These are phyloP conservation scores for Osmanthus fragrans DNA, from an alignment of 257 asterid species.

Conservation along the genomic window DNA sequence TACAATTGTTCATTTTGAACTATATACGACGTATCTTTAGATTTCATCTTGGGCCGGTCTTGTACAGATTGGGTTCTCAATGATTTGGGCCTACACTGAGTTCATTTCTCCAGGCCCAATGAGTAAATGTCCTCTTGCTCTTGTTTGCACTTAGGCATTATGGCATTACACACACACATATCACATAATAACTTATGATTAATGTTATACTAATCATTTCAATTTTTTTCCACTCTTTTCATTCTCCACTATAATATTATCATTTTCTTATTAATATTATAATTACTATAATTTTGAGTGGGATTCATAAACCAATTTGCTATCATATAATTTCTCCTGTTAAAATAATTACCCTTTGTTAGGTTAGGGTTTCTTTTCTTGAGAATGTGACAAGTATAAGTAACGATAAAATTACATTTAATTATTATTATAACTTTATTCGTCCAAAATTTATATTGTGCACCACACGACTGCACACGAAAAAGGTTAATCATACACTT, in stretches of 20 bases:
- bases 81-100: background rate
- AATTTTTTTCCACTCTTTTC: constrained; percentile 6
- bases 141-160: constrained; percentile 11
- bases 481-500: constrained; percentile 24
- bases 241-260: constrained; percentile 9
- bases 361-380: constrained; percentile 29
- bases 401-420: background rate
- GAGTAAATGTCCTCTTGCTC: background rate
- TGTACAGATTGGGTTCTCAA: background rate
- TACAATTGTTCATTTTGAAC: no score
- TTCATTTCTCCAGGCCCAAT: background rate
- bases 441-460: background rate
- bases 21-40: no score
- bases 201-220: constrained; percentile 28
- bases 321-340: constrained; percentile 34
- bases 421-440: background rate
- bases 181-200: constrained; percentile 14
- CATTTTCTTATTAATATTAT: constrained; percentile 27
- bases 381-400: constrained; percentile 23
- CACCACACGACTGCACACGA: constrained; percentile 20
- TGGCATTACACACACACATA: constrained; percentile 12
- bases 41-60: background rate
- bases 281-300: constrained; percentile 33
- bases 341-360: constrained; percentile 22
- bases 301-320: constrained; percentile 46